Percentiles rank a stretch among this genome's conserved stretches.
Evolutionary conservation across 192 early-diverging fungal genomes (phyloP).

Genomic region (Spinellus fusiger): DNA sequence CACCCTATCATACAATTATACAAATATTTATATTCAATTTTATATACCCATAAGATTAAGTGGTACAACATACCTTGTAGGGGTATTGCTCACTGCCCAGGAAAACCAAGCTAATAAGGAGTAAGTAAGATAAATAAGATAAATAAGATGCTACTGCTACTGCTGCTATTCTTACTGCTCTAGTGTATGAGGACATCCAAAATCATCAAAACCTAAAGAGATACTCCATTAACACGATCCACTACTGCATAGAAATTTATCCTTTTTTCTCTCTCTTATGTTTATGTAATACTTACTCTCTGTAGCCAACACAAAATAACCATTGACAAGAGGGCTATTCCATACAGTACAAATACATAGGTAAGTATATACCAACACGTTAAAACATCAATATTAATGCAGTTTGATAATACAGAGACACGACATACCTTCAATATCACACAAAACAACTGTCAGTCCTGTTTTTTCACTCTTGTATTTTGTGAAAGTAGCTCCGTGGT

Average conservation of each 20-base stretch:
- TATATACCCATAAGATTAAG: not conserved
- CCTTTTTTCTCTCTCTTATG: not conserved
- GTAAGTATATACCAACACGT: not conserved
- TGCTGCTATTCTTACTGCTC: constrained; percentile 41
- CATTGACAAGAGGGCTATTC: constrained; percentile 49
- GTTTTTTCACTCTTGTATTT: constrained; percentile 44
- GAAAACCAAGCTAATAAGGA: constrained; percentile 44
- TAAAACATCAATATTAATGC: not conserved
- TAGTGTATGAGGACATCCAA: constrained; percentile 54
- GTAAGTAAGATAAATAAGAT: not conserved
- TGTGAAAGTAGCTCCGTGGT: constrained; percentile 42
- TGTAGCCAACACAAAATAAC: constrained; percentile 51
- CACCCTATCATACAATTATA: constrained; percentile 33
- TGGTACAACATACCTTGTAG: constrained; percentile 38
- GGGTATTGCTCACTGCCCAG: constrained; percentile 55
- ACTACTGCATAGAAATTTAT: not conserved
- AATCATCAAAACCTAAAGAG: constrained; percentile 45
- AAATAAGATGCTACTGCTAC: not conserved
- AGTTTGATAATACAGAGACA: not conserved
- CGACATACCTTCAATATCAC: constrained; percentile 45
- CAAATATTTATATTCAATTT: not conserved
- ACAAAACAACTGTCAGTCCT: constrained; percentile 47
- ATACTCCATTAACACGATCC: not conserved
- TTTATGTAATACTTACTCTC: constrained; percentile 46
- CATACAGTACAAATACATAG: not conserved